phyloP scores from a whole-genome alignment of 352 stramenopile species.

The Globisporangium rhizosaccharum region DNA sequence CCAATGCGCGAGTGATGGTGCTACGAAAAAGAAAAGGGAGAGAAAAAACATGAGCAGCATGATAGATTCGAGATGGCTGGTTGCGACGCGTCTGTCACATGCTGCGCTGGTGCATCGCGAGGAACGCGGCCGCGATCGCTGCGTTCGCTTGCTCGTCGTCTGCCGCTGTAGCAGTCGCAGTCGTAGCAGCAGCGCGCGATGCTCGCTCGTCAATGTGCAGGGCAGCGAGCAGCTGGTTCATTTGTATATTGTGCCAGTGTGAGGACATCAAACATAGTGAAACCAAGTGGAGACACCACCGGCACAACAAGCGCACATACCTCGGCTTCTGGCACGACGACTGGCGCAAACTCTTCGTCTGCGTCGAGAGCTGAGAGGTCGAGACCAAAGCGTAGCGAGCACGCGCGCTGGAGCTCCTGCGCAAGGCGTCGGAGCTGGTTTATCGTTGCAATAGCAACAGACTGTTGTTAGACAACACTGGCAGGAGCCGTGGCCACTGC shows the following conservation, averaged over 20 bases:
- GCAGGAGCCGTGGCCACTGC: neutral
- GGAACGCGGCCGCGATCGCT: neutral
- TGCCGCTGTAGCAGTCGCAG: neutral
- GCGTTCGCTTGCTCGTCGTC: slow-evolving; percentile 8
- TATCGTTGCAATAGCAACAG: neutral
- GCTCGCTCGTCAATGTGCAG: neutral
- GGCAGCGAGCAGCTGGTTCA: slow-evolving; percentile 3
- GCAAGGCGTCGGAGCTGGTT: slow-evolving; percentile 27
- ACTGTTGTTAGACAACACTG: neutral
- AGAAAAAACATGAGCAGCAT: neutral
- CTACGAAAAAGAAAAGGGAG: neutral
- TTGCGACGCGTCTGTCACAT: slow-evolving; percentile 10
- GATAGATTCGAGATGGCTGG: slow-evolving; percentile 3
- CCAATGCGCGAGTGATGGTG: neutral
- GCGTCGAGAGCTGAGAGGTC: slow-evolving; percentile 12
- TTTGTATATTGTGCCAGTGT: too few species aligned
- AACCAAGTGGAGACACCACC: too few species aligned
- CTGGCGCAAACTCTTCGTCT: slow-evolving; percentile 47
- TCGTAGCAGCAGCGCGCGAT: neutral
- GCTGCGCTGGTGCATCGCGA: neutral
- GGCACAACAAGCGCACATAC: slow-evolving; percentile 12
- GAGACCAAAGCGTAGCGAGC: slow-evolving; percentile 35
- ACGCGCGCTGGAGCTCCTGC: slow-evolving; percentile 20
- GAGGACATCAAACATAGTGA: too few species aligned
- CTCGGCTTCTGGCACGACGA: slow-evolving; percentile 35